Conservation (phyloP, 305 asterid species). For the Withania somnifera region DNA sequence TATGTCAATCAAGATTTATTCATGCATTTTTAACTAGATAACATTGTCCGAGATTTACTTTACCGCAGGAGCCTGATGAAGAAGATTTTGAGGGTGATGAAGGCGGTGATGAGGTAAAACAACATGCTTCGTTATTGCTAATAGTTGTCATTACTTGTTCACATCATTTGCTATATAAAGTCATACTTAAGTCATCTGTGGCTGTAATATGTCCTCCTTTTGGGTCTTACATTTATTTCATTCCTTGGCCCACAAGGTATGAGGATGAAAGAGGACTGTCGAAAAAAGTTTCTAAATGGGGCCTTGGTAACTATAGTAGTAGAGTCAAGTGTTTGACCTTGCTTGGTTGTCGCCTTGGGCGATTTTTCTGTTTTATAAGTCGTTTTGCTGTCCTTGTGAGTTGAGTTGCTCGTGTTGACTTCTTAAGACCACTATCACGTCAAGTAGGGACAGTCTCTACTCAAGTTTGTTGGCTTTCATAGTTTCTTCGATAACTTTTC, state of each 20-base stretch:
- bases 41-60: neutral
- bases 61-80: conserved; percentile 66
- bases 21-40: neutral
- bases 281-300: neutral
- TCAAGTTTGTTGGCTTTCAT: neutral
- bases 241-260: neutral
- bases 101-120: conserved; percentile 61
- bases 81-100: conserved; percentile 40
- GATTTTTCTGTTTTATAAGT: neutral
- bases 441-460: neutral
- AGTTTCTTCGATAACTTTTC: neutral
- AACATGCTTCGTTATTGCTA: neutral
- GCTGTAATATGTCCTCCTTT: neutral
- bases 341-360: neutral
- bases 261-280: neutral
- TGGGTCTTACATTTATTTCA: neutral
- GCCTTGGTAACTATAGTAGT: neutral
- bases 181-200: neutral
- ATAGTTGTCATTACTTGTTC: neutral
- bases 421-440: neutral
- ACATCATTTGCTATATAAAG: neutral
- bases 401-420: neutral
- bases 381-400: neutral
- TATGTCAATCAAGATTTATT: neutral
- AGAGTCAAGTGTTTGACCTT: neutral